A percentile compares a stretch with the other conserved stretches of the same genome.
Conservation (phyloP, 2,329 filamentous ascomycete species). For the Phyllosticta capitalensis region DNA sequence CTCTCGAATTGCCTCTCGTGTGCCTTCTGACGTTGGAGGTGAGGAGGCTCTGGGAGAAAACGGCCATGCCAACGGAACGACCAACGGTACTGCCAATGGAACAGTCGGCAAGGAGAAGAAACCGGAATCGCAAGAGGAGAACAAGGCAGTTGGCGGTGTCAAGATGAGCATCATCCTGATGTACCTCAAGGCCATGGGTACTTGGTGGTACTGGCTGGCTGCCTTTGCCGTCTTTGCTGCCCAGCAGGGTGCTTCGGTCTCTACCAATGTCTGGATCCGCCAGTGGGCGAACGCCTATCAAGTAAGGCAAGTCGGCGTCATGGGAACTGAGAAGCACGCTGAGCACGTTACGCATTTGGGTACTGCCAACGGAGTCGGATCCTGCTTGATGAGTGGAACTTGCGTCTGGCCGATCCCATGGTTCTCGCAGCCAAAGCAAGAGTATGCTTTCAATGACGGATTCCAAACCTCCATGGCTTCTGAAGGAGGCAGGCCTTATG, state of each 20-base stretch:
- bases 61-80: slow-evolving; percentile 39
- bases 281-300: slow-evolving; percentile 89
- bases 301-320: slow-evolving; percentile 34
- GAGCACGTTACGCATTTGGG: slow-evolving; percentile 35
- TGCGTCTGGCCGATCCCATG: slow-evolving; percentile 39
- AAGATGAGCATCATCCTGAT: slow-evolving; percentile 78
- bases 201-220: slow-evolving; percentile 87
- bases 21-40: slow-evolving; percentile 64
- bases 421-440: slow-evolving; percentile 11
- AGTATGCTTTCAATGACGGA: slow-evolving; percentile 13
- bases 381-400: slow-evolving; percentile 40
- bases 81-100: slow-evolving; percentile 38
- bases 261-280: slow-evolving; percentile 88
- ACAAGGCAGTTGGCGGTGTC: slow-evolving; percentile 76
- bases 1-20: slow-evolving; percentile 68
- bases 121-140: slow-evolving; percentile 43
- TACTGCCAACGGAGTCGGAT: slow-evolving; percentile 34
- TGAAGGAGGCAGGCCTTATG: slow-evolving; percentile 41
- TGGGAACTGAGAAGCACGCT: slow-evolving; percentile 12
- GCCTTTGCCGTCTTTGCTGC: slow-evolving; percentile 65
- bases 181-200: slow-evolving; percentile 86
- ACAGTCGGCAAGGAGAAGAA: slow-evolving; percentile 27
- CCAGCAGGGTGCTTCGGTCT: slow-evolving; percentile 78
- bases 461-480: slow-evolving; percentile 26
- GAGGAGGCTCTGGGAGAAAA: slow-evolving; percentile 33